A percentile compares a stretch with the other conserved stretches of the same genome.
Conservation (phyloP, 2,329 filamentous ascomycete species). For the Aspergillus spinulosporus region DNA sequence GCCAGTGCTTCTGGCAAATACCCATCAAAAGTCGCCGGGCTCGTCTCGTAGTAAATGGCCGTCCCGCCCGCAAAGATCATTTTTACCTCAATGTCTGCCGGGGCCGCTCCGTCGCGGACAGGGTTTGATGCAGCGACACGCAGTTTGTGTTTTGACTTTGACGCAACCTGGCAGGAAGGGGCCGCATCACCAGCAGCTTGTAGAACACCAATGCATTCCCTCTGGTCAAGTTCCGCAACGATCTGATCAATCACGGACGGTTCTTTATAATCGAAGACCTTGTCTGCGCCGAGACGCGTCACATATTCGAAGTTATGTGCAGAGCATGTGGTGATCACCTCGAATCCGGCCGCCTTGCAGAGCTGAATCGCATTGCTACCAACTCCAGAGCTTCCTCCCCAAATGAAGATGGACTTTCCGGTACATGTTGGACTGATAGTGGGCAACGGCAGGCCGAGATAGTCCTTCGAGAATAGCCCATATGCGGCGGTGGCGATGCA, state of each 20-base stretch:
- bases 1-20: slow-evolving; percentile 33
- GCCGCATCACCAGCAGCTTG: background rate
- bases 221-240: slow-evolving; percentile 26
- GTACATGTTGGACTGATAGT: background rate
- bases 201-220: slow-evolving; percentile 9
- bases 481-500: slow-evolving; percentile 7
- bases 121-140: slow-evolving; percentile 4
- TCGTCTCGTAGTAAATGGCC: background rate
- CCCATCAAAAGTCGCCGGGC: background rate
- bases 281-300: slow-evolving; percentile 44
- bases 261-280: slow-evolving; percentile 50
- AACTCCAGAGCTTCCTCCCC: slow-evolving; percentile 30
- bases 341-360: slow-evolving; percentile 45
- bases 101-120: slow-evolving; percentile 18
- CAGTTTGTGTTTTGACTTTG: background rate
- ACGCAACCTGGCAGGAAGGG: background rate
- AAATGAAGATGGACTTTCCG: background rate
- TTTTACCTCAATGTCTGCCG: slow-evolving; percentile 3
- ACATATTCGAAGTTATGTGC: slow-evolving; percentile 47
- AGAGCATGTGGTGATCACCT: slow-evolving; percentile 48
- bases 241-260: slow-evolving; percentile 33
- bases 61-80: slow-evolving; percentile 2
- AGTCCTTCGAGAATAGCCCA: slow-evolving; percentile 6
- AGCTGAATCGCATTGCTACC: slow-evolving; percentile 51
- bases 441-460: slow-evolving; percentile 11